Evolutionary conservation across 306 rosid genomes (phyloP).

Genomic region (Prunus padus): DNA sequence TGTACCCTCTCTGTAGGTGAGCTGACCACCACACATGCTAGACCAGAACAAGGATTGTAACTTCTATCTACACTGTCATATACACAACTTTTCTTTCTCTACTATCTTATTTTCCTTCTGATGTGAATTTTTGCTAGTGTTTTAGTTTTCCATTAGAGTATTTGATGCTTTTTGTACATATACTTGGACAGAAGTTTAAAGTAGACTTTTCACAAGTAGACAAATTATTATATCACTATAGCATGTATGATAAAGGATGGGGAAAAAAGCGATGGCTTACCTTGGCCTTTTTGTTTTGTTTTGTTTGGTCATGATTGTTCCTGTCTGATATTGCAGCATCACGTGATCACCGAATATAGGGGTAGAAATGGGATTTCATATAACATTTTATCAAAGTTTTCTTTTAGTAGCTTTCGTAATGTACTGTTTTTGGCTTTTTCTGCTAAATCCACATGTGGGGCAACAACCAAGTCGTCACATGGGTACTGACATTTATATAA

Average conservation of each 20-base stretch:
- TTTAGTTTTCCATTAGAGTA: background rate
- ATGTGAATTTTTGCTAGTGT: conserved; percentile 10
- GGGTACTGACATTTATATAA: conserved; percentile 45
- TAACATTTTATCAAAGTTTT: conserved; percentile 15
- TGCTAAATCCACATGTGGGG: conserved; percentile 39
- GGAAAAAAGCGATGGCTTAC: too few relatives aligned
- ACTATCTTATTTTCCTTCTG: conserved; percentile 9
- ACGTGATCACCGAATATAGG: conserved; percentile 16
- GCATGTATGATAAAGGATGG: too few relatives aligned
- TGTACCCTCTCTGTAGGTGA: conserved; percentile 39
- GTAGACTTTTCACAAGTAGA: background rate
- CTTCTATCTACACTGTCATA: conserved; percentile 29
- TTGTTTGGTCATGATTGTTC: background rate
- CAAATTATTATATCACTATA: too few relatives aligned
- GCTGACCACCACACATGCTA: conserved; percentile 51
- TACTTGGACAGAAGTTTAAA: background rate
- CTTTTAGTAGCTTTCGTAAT: conserved; percentile 38
- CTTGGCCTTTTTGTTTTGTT: background rate
- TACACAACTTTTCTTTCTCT: conserved; percentile 17
- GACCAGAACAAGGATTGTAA: conserved; percentile 39
- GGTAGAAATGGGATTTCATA: conserved; percentile 24
- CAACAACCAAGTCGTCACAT: conserved; percentile 39
- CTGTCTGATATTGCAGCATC: conserved; percentile 11
- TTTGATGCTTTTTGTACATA: background rate
- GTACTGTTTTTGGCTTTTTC: conserved; percentile 20